Conservation (phyloP, 768 basidiomycete genomes). For the Tubosaeta sp. region DNA sequence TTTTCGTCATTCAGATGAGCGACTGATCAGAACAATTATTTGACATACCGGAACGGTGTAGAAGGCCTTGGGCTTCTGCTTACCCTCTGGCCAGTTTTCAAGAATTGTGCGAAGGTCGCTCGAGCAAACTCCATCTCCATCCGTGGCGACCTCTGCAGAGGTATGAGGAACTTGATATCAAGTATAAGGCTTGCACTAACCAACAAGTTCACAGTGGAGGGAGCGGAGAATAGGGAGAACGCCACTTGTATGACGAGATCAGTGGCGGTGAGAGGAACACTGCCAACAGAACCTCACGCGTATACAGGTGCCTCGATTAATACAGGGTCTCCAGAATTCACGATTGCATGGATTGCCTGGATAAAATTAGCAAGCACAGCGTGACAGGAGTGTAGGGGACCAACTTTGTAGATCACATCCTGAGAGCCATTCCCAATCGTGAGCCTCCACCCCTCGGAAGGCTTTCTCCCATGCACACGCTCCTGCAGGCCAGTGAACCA, state of each 20-base stretch:
- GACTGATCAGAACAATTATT: constrained; percentile 7
- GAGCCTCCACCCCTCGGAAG: constrained; percentile 67
- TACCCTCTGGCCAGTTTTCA: constrained; percentile 68
- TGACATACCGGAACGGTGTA: constrained; percentile 72
- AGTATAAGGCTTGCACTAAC: constrained; percentile 30
- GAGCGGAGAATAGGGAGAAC: constrained; percentile 59
- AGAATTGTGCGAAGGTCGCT: constrained; percentile 57
- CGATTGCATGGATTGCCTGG: constrained; percentile 65
- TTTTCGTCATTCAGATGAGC: background rate
- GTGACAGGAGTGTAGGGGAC: background rate
- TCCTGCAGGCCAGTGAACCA: constrained; percentile 77
- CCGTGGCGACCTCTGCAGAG: constrained; percentile 70
- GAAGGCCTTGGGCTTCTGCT: constrained; percentile 70
- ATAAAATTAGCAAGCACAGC: constrained; percentile 9
- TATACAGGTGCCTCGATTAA: constrained; percentile 83
- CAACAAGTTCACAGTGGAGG: constrained; percentile 56
- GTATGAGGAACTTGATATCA: constrained; percentile 3
- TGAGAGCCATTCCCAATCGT: constrained; percentile 83
- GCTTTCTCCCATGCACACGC: constrained; percentile 57
- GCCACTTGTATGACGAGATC: constrained; percentile 40
- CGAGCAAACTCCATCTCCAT: constrained; percentile 65
- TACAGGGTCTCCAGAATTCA: constrained; percentile 76
- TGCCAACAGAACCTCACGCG: constrained; percentile 42
- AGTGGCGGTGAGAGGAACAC: constrained; percentile 10
- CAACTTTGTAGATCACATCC: constrained; percentile 83